These are phyloP conservation scores for Plenodomus biglobosus DNA, from an alignment of 2,329 filamentous ascomycete genomes.

Conservation along the genomic window DNA sequence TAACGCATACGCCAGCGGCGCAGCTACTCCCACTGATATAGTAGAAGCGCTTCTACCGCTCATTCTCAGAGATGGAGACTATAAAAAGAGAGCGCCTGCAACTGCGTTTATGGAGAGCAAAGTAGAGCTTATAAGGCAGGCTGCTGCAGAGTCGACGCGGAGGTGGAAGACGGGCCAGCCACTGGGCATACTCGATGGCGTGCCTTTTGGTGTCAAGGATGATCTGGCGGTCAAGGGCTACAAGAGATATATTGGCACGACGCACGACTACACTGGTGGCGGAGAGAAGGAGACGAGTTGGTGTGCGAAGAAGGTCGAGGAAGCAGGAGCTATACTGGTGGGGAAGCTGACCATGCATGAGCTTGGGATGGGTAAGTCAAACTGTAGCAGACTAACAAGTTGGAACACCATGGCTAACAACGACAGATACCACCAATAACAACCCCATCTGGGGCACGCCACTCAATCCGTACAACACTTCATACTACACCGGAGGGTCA, in stretches of 20 bases:
- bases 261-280: slow-evolving; percentile 56
- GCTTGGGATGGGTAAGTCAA: slow-evolving; percentile 63
- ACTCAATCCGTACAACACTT: slow-evolving; percentile 72
- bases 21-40: slow-evolving; percentile 71
- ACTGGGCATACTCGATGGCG: slow-evolving; percentile 73
- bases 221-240: slow-evolving; percentile 74
- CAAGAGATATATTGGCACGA: slow-evolving; percentile 65
- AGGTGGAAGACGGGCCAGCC: slow-evolving; percentile 68
- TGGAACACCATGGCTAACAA: not conserved
- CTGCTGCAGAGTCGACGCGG: slow-evolving; percentile 71
- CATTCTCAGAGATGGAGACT: slow-evolving; percentile 61
- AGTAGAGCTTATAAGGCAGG: slow-evolving; percentile 62
- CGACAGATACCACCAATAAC: slow-evolving; percentile 75
- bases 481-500: slow-evolving; percentile 79
- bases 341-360: slow-evolving; percentile 82
- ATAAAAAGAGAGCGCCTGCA: slow-evolving; percentile 57
- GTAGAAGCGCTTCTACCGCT: slow-evolving; percentile 70
- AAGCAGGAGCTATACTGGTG: slow-evolving; percentile 72
- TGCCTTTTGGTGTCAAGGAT: slow-evolving; percentile 83
- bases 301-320: slow-evolving; percentile 70
- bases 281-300: slow-evolving; percentile 61
- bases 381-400: not conserved
- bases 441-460: slow-evolving; percentile 76
- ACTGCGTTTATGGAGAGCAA: slow-evolving; percentile 72
- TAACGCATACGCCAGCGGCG: slow-evolving; percentile 68